Evolutionary conservation across 495 filamentous ascomycete genomes (phyloP).

Genomic region (Neurospora sublineolata): DNA sequence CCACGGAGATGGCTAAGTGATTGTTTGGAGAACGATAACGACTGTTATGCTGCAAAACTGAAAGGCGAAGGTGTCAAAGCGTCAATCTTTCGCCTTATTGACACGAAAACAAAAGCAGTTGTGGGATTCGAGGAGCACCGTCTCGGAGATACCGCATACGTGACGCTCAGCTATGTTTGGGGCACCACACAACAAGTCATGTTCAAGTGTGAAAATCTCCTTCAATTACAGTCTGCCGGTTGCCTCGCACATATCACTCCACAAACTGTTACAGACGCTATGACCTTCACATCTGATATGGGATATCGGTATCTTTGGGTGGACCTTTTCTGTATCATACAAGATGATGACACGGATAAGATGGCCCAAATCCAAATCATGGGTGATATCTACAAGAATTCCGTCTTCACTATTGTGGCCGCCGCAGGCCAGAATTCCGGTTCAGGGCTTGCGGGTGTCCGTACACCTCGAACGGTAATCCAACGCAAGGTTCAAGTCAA

Average conservation of each 20-base stretch:
- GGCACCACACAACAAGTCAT: constrained; percentile 3
- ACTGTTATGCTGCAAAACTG: not conserved
- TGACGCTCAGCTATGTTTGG: constrained; percentile 19
- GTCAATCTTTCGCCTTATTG: not conserved
- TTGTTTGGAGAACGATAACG: not conserved
- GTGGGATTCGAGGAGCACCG: not conserved
- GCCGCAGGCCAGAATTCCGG: constrained; percentile 3
- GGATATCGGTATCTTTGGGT: constrained; percentile 22
- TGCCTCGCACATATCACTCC: constrained; percentile 5
- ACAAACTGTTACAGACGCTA: constrained; percentile 18
- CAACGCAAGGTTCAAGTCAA: not conserved
- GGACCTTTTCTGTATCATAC: constrained; percentile 26
- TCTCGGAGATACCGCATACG: not conserved
- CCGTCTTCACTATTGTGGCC: constrained; percentile 25
- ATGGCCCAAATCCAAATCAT: constrained; percentile 19
- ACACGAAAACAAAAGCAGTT: not conserved
- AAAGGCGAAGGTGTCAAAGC: not conserved
- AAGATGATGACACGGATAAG: constrained; percentile 19
- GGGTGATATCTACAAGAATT: constrained; percentile 23
- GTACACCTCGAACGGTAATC: not conserved
- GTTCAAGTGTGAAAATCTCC: not conserved
- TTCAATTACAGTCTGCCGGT: not conserved
- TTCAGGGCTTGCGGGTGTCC: not conserved
- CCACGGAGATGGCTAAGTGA: not conserved
- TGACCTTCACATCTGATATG: constrained; percentile 9